A percentile compares a stretch with the other conserved stretches of the same genome.
Conservation (phyloP, 257 asterid genomes). For the Salvia miltiorrhiza region DNA sequence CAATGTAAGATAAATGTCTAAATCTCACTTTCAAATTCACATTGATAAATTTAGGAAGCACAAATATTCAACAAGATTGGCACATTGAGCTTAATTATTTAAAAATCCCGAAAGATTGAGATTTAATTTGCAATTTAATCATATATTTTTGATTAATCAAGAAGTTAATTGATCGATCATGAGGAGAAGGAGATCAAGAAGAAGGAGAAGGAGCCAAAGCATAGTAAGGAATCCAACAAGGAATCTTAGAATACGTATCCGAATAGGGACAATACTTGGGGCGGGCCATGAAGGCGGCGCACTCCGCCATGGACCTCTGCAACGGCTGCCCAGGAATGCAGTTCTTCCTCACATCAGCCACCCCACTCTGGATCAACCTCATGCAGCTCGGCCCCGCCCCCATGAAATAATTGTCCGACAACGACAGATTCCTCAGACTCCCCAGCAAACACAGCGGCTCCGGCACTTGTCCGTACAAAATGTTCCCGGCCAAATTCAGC, state of each 20-base stretch:
- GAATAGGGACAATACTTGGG: conserved; percentile 32
- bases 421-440: conserved; percentile 45
- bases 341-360: conserved; percentile 51
- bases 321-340: conserved; percentile 58
- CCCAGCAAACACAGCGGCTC: conserved; percentile 50
- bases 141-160: too few relatives aligned
- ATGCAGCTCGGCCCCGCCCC: conserved; percentile 47
- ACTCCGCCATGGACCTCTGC: conserved; percentile 56
- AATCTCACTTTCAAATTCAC: too few relatives aligned
- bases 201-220: conserved; percentile 20
- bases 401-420: conserved; percentile 63
- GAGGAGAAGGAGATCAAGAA: not conserved
- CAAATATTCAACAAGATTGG: too few relatives aligned
- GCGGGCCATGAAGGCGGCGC: conserved; percentile 44
- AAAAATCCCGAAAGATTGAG: too few relatives aligned
- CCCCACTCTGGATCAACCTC: conserved; percentile 45
- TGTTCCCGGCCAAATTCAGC: conserved; percentile 54
- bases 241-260: conserved; percentile 21
- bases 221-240: conserved; percentile 17
- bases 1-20: too few relatives aligned
- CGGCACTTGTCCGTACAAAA: conserved; percentile 56
- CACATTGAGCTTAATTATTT: too few relatives aligned
- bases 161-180: too few relatives aligned
- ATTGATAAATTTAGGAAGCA: too few relatives aligned
- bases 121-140: too few relatives aligned